Percentiles rank a stretch among this genome's conserved stretches.
Evolutionary conservation across 2,329 filamentous ascomycete species (phyloP).

Genomic region (Exutisphaerella laricina): DNA sequence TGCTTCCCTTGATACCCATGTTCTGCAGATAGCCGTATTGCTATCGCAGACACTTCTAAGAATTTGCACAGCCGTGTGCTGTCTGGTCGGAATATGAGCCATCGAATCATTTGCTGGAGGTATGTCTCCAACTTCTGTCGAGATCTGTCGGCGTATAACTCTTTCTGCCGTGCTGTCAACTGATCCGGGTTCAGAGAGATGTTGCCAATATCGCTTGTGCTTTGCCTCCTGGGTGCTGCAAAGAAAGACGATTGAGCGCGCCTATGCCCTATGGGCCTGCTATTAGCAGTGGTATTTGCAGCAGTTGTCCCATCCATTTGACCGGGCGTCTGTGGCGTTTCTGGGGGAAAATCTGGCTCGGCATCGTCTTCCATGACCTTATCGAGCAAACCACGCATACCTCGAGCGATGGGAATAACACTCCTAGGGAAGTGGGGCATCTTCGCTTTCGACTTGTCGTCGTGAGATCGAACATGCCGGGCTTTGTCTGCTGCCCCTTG

Average conservation of each 20-base stretch:
- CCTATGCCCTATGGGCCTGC: constrained; percentile 42
- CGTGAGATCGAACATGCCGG: constrained; percentile 61
- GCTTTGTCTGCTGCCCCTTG: constrained; percentile 79
- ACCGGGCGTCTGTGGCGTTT: constrained; percentile 28
- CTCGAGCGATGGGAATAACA: constrained; percentile 83
- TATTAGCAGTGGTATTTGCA: constrained; percentile 25
- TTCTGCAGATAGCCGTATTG: constrained; percentile 87
- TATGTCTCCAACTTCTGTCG: constrained; percentile 83
- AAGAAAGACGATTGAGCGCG: constrained; percentile 51
- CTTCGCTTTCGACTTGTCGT: constrained; percentile 62
- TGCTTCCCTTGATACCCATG: constrained; percentile 98
- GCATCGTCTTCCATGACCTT: constrained; percentile 74
- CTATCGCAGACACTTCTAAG: constrained; percentile 86
- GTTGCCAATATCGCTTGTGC: constrained; percentile 38
- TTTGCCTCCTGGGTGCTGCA: constrained; percentile 55
- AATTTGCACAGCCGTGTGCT: constrained; percentile 96
- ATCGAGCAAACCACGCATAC: constrained; percentile 51
- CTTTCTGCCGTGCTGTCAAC: constrained; percentile 30
- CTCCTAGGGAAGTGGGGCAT: constrained; percentile 86
- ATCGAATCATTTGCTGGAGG: constrained; percentile 87
- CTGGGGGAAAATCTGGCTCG: constrained; percentile 49
- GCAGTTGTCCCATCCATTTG: constrained; percentile 17
- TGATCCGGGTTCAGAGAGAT: constrained; percentile 33
- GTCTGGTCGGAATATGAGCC: constrained; percentile 93
- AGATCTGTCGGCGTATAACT: constrained; percentile 72